These are phyloP conservation scores for Lichtheimia ornata DNA, from an alignment of 371 early-diverging fungal genomes.

Conservation along the genomic window DNA sequence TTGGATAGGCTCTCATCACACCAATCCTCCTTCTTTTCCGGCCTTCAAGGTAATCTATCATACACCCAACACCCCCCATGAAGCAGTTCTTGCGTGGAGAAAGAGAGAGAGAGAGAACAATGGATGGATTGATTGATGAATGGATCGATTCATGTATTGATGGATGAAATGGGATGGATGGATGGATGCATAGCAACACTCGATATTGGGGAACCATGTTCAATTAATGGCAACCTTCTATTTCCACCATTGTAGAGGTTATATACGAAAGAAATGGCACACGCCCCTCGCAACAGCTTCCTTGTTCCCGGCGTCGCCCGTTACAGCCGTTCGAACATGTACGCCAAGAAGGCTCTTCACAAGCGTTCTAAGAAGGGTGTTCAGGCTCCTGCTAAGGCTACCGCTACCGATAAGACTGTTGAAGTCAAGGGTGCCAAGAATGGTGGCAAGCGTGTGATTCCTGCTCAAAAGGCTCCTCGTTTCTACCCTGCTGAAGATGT, in stretches of 20 bases:
- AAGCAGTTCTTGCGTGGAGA: too few species aligned
- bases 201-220: neutral
- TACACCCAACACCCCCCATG: too few species aligned
- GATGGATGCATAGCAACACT: slow-evolving; percentile 2
- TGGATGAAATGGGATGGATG: slow-evolving; percentile 12
- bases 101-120: too few species aligned
- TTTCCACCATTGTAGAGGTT: slow-evolving; percentile 8
- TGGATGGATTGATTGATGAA: neutral
- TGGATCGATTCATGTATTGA: slow-evolving; percentile 12
- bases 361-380: slow-evolving; percentile 70
- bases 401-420: slow-evolving; percentile 69
- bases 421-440: slow-evolving; percentile 84
- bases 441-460: slow-evolving; percentile 76
- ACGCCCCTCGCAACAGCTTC: slow-evolving; percentile 75
- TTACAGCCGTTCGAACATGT: slow-evolving; percentile 78
- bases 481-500: slow-evolving; percentile 91
- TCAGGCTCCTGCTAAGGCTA: slow-evolving; percentile 52
- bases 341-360: slow-evolving; percentile 84
- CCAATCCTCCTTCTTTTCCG: too few species aligned
- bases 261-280: slow-evolving; percentile 45
- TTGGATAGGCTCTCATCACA: too few species aligned
- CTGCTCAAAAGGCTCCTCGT: slow-evolving; percentile 73
- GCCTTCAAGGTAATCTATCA: too few species aligned
- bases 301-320: slow-evolving; percentile 85
- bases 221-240: neutral